Conservation (phyloP, 2,329 filamentous ascomycete species). For the Beauveria pseudobassiana region DNA sequence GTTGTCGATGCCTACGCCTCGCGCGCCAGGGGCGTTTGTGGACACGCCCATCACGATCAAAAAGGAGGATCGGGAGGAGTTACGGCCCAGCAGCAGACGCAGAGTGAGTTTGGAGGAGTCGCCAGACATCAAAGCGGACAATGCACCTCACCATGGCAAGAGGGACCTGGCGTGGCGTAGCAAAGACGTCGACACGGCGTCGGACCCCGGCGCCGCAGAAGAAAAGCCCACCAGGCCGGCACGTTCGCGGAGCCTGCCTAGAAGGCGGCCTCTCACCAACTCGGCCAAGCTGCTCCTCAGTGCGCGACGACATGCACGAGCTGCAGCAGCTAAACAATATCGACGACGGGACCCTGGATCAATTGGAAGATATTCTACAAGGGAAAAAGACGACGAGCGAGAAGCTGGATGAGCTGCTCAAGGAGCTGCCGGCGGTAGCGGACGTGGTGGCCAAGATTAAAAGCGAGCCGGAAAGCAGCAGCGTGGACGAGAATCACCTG, state of each 20-base stretch:
- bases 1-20: conserved; percentile 44
- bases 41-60: conserved; percentile 46
- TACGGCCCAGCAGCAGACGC: background rate
- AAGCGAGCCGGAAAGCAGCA: background rate
- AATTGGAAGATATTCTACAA: conserved; percentile 44
- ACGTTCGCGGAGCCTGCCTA: conserved; percentile 33
- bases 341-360: conserved; percentile 53
- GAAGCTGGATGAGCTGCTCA: conserved; percentile 19
- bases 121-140: conserved; percentile 13
- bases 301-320: conserved; percentile 47
- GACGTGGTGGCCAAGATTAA: background rate
- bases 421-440: conserved; percentile 16
- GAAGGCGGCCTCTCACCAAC: conserved; percentile 41
- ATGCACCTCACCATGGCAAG: conserved; percentile 20
- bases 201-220: conserved; percentile 12
- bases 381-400: conserved; percentile 25
- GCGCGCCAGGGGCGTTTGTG: conserved; percentile 47
- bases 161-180: conserved; percentile 18
- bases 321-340: conserved; percentile 46
- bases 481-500: background rate
- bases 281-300: conserved; percentile 45
- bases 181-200: conserved; percentile 24
- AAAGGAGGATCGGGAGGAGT: conserved; percentile 19
- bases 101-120: conserved; percentile 6
- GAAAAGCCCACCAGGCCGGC: conserved; percentile 10